Base-by-base conservation (phyloP, 2,329 filamentous ascomycete species). In the Colletotrichum gigasporum region DNA sequence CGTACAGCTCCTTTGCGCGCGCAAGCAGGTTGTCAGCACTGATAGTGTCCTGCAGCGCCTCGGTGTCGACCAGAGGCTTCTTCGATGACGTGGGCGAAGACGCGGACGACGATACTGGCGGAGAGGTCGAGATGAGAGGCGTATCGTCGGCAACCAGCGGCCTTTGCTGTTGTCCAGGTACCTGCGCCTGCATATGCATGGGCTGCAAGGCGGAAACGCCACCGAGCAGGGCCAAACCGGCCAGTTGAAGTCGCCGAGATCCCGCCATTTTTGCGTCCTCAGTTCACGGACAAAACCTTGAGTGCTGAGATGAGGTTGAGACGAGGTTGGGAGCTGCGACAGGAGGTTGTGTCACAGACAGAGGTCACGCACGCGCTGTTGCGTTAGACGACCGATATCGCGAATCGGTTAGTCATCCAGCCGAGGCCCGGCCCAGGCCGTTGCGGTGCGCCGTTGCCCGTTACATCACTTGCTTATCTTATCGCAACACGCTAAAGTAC, bases 1-100 rank as follows among this genome's bases (percentile, higher is more conserved):
- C 78, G 69, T 85, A 91, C 8, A 93, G 83, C 39, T 86, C 75
- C 69, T 89, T 79, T 4, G 90, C 87, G 18, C 89, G 85, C 5
- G 79, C 75, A 41, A 89, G 75, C 6, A 93, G 84, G 22, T 83
- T 86, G 16, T 85, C 77, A 39, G 77, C 75, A 16, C 78, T 80
- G 75, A 93, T 90, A 63, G 78, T 79, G 14, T 76, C 78, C 75
- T 91, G 86, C 2, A 91, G 80, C 12, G 77, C 75, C 71, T 86
- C 78, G 47, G 84, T 85, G 71, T 83, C 82, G 48, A 90, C 77
- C 55, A 87, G 63, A 2, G 79, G 80, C 69, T 73, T 73, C 69
- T 75, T 62, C 44, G 30, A 20, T 6, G 57, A 47, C 5, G 62
- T 48, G 12, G 54, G 50, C 11, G 42, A 41, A 5, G 62, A 47